Base-by-base conservation (phyloP, 2,329 filamentous ascomycete genomes). In the Ceratocystis variospora region DNA sequence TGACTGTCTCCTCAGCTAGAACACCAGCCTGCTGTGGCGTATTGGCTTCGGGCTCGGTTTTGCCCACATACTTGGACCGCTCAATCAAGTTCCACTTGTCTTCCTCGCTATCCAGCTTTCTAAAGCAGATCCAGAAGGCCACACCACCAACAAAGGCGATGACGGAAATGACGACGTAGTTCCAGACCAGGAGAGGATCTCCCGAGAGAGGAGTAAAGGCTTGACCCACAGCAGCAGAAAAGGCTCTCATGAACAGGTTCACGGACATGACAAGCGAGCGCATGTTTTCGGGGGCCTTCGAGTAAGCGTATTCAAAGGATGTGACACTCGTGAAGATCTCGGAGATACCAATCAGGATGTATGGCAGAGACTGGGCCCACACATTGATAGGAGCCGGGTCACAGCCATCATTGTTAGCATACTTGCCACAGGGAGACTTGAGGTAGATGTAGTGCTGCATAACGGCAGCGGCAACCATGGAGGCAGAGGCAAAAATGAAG, bases 271-370 rank as follows among this genome's bases (percentile, higher is more conserved):
- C 87, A n/a, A 91, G 79, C 1, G 85, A 88, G 70, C 87, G 86
- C 88, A 92, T 92, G 77, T 90, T 90, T 72, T 82, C 83, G 31
- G 88, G 88, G 0, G 87, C 87, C 75, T 90, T 89, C 73, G 85
- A 86, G 77, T 85, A 91, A 44, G 88, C 88, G 69, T 89, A 90
- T 73, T 90, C 88, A 69, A 88, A 83, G 1, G 84, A 85, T 17
- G 80, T 81, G 67, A 82, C 79, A 71, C 81, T 81, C 69, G 80
- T 77, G 70, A 82, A 78, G 65, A 82, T 80, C 74, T 83, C 80
- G 7, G 80, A 77, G 3, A 81, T 72, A 68, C 79, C 80, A 31
- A 80, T 78, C 31, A 83, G 71, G 69, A 81, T 76, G 72, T 81
- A 80, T 22, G 80, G 78, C 10, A 82, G 74, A 25, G 75, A 78